Evolutionary conservation across 1,284 basidiomycete genomes (phyloP).

Genomic region (Austropuccinia psidii): DNA sequence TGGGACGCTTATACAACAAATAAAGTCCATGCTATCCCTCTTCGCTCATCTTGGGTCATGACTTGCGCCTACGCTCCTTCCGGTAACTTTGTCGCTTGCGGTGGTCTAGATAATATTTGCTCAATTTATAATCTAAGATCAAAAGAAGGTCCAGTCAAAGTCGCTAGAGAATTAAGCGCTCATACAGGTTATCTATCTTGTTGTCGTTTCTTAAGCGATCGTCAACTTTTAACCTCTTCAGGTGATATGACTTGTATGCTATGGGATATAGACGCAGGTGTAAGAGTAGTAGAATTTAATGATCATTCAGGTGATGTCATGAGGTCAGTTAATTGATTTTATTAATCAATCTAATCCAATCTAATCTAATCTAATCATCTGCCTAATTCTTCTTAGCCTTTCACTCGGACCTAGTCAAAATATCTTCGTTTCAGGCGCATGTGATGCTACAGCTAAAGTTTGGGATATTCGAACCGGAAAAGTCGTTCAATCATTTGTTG

Average conservation of each 20-base stretch:
- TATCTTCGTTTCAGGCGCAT: slow-evolving; percentile 94
- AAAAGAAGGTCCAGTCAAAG: slow-evolving; percentile 56
- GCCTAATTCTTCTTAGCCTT: slow-evolving; percentile 55
- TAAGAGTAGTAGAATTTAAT: slow-evolving; percentile 89
- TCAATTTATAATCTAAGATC: slow-evolving; percentile 89
- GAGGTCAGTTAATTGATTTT: slow-evolving; percentile 58
- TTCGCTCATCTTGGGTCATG: slow-evolving; percentile 99
- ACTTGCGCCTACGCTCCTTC: slow-evolving; percentile 97
- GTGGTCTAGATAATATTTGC: slow-evolving; percentile 98
- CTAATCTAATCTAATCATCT: neutral
- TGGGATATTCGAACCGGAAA: slow-evolving; percentile 98
- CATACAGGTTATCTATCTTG: slow-evolving; percentile 96
- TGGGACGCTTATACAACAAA: slow-evolving; percentile 99
- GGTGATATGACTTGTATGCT: slow-evolving; percentile 99
- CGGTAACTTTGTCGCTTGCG: slow-evolving; percentile 93
- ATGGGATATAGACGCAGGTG: slow-evolving; percentile 97
- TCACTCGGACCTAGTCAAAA: slow-evolving; percentile 91
- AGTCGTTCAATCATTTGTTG: slow-evolving; percentile 95
- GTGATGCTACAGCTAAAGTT: slow-evolving; percentile 93
- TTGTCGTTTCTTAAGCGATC: slow-evolving; percentile 96
- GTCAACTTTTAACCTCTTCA: slow-evolving; percentile 92
- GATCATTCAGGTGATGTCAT: slow-evolving; percentile 99
- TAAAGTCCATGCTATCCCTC: slow-evolving; percentile 97
- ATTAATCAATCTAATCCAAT: neutral
- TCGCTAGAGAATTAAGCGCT: slow-evolving; percentile 76